phyloP scores from a whole-genome alignment of 768 basidiomycete species.

The Leccinum imitatum region DNA sequence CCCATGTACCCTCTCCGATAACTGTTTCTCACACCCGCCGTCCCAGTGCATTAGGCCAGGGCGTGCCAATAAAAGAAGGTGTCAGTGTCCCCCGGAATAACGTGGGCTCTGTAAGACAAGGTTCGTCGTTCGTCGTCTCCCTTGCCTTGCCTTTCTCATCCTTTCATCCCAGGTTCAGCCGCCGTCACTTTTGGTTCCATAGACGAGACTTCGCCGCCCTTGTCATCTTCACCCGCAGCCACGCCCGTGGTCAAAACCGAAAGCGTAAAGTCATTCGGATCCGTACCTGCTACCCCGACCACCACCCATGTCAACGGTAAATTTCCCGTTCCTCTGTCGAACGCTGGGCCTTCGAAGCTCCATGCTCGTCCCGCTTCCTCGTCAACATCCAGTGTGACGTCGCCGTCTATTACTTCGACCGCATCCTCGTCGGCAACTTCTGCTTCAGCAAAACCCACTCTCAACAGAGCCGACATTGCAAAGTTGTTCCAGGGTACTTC shows the following conservation, averaged over 20 bases:
- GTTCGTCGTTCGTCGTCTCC: conserved; percentile 37
- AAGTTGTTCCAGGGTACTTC: conserved; percentile 41
- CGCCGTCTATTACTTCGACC: conserved; percentile 33
- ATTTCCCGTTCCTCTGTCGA: conserved; percentile 44
- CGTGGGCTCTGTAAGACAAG: conserved; percentile 66
- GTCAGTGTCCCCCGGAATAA: conserved; percentile 67
- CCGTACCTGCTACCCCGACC: conserved; percentile 55
- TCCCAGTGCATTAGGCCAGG: conserved; percentile 71
- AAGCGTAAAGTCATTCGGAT: conserved; percentile 79
- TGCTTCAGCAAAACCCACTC: conserved; percentile 32
- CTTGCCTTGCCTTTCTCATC: conserved; percentile 8
- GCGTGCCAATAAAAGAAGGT: conserved; percentile 75
- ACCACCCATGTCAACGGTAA: conserved; percentile 62
- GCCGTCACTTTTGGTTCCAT: conserved; percentile 88
- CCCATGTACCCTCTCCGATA: conserved; percentile 44
- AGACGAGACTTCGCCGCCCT: conserved; percentile 72
- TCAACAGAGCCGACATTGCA: conserved; percentile 39
- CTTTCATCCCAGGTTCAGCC: conserved; percentile 47
- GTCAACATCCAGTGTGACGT: conserved; percentile 27
- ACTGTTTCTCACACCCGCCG: conserved; percentile 71
- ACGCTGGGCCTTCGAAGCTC: conserved; percentile 38
- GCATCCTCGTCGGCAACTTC: conserved; percentile 32
- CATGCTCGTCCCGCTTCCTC: conserved; percentile 27
- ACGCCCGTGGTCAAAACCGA: conserved; percentile 64
- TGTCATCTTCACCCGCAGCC: conserved; percentile 80